These are phyloP conservation scores for Salix udensis DNA, from an alignment of 345 rosid genomes.

Conservation along the genomic window DNA sequence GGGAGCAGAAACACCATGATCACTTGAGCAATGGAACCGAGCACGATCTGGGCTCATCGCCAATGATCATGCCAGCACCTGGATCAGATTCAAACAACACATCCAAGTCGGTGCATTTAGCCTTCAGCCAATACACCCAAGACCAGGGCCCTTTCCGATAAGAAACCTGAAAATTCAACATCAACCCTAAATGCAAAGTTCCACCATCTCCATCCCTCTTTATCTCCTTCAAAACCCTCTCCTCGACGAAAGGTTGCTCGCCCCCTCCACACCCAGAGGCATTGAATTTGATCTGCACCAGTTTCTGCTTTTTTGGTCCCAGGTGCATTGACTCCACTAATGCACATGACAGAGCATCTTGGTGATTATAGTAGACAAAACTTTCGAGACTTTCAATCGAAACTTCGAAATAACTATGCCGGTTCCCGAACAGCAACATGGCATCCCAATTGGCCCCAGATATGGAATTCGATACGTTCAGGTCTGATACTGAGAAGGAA, in stretches of 20 bases:
- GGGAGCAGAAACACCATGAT: neutral
- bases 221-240: conserved; percentile 18
- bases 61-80: conserved; percentile 8
- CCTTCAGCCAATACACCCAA: conserved; percentile 27
- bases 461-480: conserved; percentile 13
- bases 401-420: conserved; percentile 12
- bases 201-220: conserved; percentile 17
- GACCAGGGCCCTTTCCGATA: conserved; percentile 25
- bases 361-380: conserved; percentile 14
- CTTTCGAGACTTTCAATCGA: conserved; percentile 6
- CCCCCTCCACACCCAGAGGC: conserved; percentile 17
- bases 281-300: conserved; percentile 16
- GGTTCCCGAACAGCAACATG: conserved; percentile 22
- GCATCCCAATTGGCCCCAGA: conserved; percentile 8
- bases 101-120: conserved; percentile 11
- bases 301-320: conserved; percentile 20
- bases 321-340: conserved; percentile 14
- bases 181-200: neutral
- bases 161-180: conserved; percentile 17
- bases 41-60: conserved; percentile 15
- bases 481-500: conserved; percentile 16
- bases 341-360: conserved; percentile 14
- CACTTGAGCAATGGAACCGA: conserved; percentile 14
- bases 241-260: conserved; percentile 22
- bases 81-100: conserved; percentile 3